phyloP scores from a whole-genome alignment of 2,329 filamentous ascomycete genomes.

The Epichloe sp. region DNA sequence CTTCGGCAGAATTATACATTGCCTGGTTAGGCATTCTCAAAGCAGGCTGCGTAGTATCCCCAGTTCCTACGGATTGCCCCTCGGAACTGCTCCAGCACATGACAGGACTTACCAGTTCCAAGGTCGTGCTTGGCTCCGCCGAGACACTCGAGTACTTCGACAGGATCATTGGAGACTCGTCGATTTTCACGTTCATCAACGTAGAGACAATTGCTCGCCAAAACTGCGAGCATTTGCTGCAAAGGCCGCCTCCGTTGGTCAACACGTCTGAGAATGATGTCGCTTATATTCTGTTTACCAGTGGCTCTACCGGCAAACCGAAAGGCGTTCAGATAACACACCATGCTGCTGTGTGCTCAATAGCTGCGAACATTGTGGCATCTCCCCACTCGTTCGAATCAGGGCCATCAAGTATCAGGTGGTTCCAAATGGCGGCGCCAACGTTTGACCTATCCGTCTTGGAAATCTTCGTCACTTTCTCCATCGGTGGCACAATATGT shows the following conservation, averaged over 20 bases:
- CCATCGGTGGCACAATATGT: constrained; percentile 28
- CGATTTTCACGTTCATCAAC: background rate
- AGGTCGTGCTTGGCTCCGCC: background rate
- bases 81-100: background rate
- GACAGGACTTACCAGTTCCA: background rate
- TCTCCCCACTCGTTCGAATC: background rate
- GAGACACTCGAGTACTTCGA: background rate
- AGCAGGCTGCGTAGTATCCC: background rate
- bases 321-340: constrained; percentile 1
- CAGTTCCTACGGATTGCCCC: background rate
- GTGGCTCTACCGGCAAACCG: constrained; percentile 1
- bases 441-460: constrained; percentile 69
- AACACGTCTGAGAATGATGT: background rate
- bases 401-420: constrained; percentile 13
- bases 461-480: constrained; percentile 72
- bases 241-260: background rate
- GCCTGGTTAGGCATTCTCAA: background rate
- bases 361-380: background rate
- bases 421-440: constrained; percentile 24
- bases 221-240: background rate
- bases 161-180: background rate
- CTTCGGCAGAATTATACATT: background rate
- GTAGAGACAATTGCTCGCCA: background rate
- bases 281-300: background rate
- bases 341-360: background rate